phyloP scores from a whole-genome alignment of 2,329 filamentous ascomycete species.

The Apiospora aurea region DNA sequence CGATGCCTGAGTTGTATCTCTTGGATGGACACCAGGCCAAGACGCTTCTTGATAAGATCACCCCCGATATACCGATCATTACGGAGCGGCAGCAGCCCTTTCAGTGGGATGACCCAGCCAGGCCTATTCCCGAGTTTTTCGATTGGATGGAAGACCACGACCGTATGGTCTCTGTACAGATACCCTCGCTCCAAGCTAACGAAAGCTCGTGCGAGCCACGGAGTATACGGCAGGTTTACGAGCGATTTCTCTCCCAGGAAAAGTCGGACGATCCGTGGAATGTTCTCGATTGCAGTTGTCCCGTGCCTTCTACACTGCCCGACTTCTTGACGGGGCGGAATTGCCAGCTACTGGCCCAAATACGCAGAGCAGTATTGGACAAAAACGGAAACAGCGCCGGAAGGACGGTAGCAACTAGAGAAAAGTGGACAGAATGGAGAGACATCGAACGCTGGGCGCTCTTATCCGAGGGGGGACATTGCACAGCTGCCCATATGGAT shows the following conservation, averaged over 20 bases:
- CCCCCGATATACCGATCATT: slow-evolving; percentile 23
- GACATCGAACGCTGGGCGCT: slow-evolving; percentile 44
- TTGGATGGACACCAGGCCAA: slow-evolving; percentile 24
- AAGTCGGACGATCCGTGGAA: slow-evolving; percentile 24
- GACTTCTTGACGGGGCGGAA: slow-evolving; percentile 25
- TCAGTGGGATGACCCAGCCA: slow-evolving; percentile 12
- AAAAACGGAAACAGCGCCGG: slow-evolving; percentile 22
- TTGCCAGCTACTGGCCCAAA: slow-evolving; percentile 25
- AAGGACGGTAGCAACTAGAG: slow-evolving; percentile 31
- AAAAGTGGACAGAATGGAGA: slow-evolving; percentile 44
- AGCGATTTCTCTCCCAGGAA: slow-evolving; percentile 22
- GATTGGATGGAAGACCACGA: slow-evolving; percentile 24
- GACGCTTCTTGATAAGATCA: slow-evolving; percentile 23
- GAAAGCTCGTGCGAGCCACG: slow-evolving; percentile 23
- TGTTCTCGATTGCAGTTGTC: slow-evolving; percentile 23
- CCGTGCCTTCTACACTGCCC: slow-evolving; percentile 23
- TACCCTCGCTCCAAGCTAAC: slow-evolving; percentile 20
- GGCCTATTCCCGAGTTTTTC: slow-evolving; percentile 24
- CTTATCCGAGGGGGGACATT: slow-evolving; percentile 42
- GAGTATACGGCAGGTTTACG: slow-evolving; percentile 23
- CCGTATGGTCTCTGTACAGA: slow-evolving; percentile 24
- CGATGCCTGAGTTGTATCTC: slow-evolving; percentile 18
- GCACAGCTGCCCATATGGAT: slow-evolving; percentile 44
- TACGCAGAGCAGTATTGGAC: slow-evolving; percentile 21
- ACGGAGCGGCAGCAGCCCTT: slow-evolving; percentile 24